Conservation (phyloP, 805 yeast genomes). For the Candida tallmaniae region DNA sequence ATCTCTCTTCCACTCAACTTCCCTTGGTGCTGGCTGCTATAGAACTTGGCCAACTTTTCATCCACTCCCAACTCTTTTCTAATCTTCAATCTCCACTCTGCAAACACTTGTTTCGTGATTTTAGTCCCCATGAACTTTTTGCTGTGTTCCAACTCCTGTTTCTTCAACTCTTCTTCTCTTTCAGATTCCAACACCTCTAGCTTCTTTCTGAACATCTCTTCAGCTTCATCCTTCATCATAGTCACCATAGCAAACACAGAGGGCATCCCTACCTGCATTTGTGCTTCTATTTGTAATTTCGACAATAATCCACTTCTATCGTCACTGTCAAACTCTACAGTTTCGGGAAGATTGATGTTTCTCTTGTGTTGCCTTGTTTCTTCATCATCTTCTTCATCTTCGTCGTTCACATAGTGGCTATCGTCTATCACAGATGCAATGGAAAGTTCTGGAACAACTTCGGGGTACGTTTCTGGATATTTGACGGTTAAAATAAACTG, state of each 20-base stretch:
- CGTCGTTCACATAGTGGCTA: constrained; percentile 22
- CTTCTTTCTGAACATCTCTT: constrained; percentile 55
- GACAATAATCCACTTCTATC: constrained; percentile 41
- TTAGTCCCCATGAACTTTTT: constrained; percentile 88
- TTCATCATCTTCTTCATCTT: constrained; percentile 36
- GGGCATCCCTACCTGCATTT: constrained; percentile 86
- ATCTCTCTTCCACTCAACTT: constrained; percentile 84
- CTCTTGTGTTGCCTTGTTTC: constrained; percentile 37
- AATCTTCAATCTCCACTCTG: constrained; percentile 68
- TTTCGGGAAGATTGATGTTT: constrained; percentile 52
- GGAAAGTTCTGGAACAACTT: constrained; percentile 59
- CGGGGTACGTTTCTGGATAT: constrained; percentile 81
- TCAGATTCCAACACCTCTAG: constrained; percentile 15
- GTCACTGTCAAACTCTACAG: constrained; percentile 47
- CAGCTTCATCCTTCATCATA: constrained; percentile 77
- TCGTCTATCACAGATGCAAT: constrained; percentile 32
- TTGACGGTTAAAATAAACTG: constrained; percentile 53
- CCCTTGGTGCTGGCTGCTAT: constrained; percentile 60
- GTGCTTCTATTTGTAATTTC: constrained; percentile 55
- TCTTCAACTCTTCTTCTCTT: constrained; percentile 55
- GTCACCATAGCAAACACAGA: constrained; percentile 78
- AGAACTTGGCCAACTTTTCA: constrained; percentile 48
- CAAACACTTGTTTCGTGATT: constrained; percentile 75
- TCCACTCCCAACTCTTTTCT: constrained; percentile 71
- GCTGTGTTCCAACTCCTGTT: constrained; percentile 77